A percentile compares a stretch with the other conserved stretches of the same genome.
Evolutionary conservation across 2,329 filamentous ascomycete genomes (phyloP).

Genomic region (Nannizziopsis arthrosporioides): DNA sequence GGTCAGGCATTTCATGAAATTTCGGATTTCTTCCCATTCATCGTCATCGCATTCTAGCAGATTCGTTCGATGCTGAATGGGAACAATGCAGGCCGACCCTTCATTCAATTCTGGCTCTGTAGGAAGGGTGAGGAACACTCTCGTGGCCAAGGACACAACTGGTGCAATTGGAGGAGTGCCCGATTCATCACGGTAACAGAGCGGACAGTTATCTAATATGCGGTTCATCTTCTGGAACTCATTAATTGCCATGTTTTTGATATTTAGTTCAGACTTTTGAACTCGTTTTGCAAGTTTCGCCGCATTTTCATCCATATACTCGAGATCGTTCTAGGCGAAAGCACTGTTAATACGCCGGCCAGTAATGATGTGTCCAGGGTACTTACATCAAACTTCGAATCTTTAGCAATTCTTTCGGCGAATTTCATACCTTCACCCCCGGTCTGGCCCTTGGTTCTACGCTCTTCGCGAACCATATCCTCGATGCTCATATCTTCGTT

Average conservation of each 20-base stretch:
- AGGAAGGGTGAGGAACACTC: constrained; percentile 76
- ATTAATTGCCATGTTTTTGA: constrained; percentile 74
- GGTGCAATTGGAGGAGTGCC: constrained; percentile 68
- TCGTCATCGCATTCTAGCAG: constrained; percentile 97
- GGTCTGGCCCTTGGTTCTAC: constrained; percentile 63
- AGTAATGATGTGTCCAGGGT: background rate
- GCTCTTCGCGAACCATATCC: constrained; percentile 93
- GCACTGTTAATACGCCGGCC: constrained; percentile 4
- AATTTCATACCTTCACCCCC: constrained; percentile 72
- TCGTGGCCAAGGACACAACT: constrained; percentile 71
- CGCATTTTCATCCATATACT: constrained; percentile 97
- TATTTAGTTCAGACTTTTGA: constrained; percentile 74
- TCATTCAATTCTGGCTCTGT: constrained; percentile 79
- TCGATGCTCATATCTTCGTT: constrained; percentile 95
- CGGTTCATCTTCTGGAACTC: constrained; percentile 85
- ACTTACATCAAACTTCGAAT: constrained; percentile 65
- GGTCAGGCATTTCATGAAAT: constrained; percentile 95
- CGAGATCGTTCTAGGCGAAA: constrained; percentile 56
- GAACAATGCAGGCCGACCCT: constrained; percentile 77
- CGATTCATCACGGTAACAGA: constrained; percentile 85
- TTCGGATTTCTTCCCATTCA: constrained; percentile 97
- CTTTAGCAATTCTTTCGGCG: constrained; percentile 88
- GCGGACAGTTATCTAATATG: constrained; percentile 73
- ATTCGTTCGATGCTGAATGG: constrained; percentile 74
- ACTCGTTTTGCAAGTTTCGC: constrained; percentile 75